Evolutionary conservation across 2,329 filamentous ascomycete species (phyloP).

Genomic region (Aureobasidium sp.): DNA sequence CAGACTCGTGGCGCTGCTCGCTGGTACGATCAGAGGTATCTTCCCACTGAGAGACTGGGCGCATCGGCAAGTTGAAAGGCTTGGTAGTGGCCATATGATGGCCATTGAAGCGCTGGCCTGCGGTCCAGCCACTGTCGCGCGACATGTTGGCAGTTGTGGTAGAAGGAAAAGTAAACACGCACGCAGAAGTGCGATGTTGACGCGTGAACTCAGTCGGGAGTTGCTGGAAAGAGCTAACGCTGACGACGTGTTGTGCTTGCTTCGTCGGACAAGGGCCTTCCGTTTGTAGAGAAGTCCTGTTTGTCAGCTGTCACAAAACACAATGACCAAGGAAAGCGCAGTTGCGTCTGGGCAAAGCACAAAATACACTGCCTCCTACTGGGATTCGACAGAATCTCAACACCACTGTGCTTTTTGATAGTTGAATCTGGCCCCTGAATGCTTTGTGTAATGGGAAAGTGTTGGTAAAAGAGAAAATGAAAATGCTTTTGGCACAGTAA

Average conservation of each 20-base stretch:
- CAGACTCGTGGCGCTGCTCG: not conserved
- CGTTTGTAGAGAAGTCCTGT: too few relatives aligned
- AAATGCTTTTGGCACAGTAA: not conserved
- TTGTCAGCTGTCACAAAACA: not conserved
- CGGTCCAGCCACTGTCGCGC: not conserved
- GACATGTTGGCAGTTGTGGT: not conserved
- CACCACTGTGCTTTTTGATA: not conserved
- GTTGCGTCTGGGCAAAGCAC: not conserved
- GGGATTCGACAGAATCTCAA: not conserved
- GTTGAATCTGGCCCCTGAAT: not conserved
- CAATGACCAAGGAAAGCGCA: not conserved
- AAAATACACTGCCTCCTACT: not conserved
- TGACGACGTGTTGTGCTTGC: not conserved
- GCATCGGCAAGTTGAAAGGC: not conserved
- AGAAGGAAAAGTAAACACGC: not conserved
- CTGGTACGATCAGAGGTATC: not conserved
- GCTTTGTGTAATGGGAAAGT: not conserved
- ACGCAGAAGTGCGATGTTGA: not conserved
- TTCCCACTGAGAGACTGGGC: not conserved
- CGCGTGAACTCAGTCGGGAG: not conserved
- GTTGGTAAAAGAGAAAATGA: not conserved
- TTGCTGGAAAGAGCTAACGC: not conserved
- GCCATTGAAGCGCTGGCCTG: not conserved
- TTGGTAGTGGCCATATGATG: not conserved
- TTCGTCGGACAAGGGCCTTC: not conserved